Evolutionary conservation across 768 basidiomycete species (phyloP).

Genomic region (Cystofilobasidium capitatum): DNA sequence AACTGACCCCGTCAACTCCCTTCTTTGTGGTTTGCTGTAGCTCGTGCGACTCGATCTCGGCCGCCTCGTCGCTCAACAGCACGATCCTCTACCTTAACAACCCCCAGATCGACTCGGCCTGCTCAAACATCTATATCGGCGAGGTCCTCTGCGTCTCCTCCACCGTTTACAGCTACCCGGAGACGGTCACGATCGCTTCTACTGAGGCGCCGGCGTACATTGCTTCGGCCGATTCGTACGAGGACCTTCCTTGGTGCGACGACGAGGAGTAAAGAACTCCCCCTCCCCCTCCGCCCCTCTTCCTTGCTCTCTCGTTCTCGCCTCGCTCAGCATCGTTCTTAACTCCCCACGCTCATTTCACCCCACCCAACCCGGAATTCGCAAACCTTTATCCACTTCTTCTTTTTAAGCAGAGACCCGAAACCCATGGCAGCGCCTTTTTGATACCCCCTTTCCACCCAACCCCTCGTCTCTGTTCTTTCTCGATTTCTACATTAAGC

Average conservation of each 20-base stretch:
- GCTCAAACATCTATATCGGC: constrained; percentile 60
- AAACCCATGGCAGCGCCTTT: too few relatives aligned
- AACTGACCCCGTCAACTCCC: background rate
- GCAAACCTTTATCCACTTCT: too few relatives aligned
- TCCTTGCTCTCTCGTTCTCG: background rate
- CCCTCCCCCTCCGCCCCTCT: background rate
- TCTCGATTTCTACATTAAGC: too few relatives aligned
- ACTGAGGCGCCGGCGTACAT: constrained; percentile 28
- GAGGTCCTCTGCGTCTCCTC: constrained; percentile 57
- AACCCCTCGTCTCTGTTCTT: too few relatives aligned
- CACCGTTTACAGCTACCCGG: constrained; percentile 44
- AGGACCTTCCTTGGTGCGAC: constrained; percentile 23
- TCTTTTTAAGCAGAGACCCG: too few relatives aligned
- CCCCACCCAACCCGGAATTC: background rate
- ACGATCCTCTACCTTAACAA: constrained; percentile 59
- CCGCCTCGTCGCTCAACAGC: constrained; percentile 44
- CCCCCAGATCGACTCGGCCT: constrained; percentile 53
- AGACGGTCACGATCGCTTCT: constrained; percentile 34
- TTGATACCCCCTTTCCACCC: too few relatives aligned
- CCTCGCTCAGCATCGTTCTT: background rate
- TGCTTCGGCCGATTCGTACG: constrained; percentile 12
- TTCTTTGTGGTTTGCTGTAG: constrained; percentile 19
- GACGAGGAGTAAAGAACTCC: constrained; percentile 13
- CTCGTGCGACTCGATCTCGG: constrained; percentile 50
- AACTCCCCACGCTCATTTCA: background rate